phyloP scores from a whole-genome alignment of 1,284 basidiomycete species.

The Lentinula novae-zelandiae region DNA sequence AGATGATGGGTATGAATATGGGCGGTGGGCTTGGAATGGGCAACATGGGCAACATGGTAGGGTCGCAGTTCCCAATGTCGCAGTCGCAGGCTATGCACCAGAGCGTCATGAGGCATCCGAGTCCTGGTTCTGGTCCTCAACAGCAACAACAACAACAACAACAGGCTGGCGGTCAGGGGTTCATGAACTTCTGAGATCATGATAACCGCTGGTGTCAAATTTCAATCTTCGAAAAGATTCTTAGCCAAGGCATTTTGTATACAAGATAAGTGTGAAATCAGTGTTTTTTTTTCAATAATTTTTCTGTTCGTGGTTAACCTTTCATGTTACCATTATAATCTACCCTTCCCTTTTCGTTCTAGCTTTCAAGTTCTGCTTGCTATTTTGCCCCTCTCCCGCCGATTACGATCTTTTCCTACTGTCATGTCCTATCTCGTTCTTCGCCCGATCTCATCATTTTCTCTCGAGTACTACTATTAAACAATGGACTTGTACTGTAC shows the following conservation, averaged over 20 bases:
- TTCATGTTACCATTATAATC: neutral
- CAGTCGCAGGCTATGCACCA: slow-evolving; percentile 72
- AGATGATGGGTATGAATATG: slow-evolving; percentile 50
- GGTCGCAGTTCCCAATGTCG: slow-evolving; percentile 46
- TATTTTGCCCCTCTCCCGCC: neutral
- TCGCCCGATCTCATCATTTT: slow-evolving; percentile 22
- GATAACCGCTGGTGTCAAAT: slow-evolving; percentile 17
- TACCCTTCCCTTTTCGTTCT: neutral
- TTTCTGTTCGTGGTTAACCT: too few relatives aligned
- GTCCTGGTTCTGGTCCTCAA: slow-evolving; percentile 47
- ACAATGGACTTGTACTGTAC: slow-evolving; percentile 33
- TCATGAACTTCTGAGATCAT: slow-evolving; percentile 40
- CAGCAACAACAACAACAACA: slow-evolving; percentile 1
- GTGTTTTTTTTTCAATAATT: neutral
- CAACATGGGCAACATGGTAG: slow-evolving; percentile 23
- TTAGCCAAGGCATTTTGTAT: neutral
- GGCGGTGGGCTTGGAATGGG: slow-evolving; percentile 12
- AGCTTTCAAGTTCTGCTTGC: neutral
- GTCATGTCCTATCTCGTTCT: slow-evolving; percentile 15
- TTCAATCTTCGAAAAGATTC: neutral
- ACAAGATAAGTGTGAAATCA: neutral
- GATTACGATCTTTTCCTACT: neutral
- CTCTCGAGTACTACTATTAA: slow-evolving; percentile 9
- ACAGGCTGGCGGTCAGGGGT: slow-evolving; percentile 40
- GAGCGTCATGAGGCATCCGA: slow-evolving; percentile 76